A percentile compares a stretch with the other conserved stretches of the same genome.
Evolutionary conservation across 345 rosid genomes (phyloP).

Genomic region (Turritis glabra): DNA sequence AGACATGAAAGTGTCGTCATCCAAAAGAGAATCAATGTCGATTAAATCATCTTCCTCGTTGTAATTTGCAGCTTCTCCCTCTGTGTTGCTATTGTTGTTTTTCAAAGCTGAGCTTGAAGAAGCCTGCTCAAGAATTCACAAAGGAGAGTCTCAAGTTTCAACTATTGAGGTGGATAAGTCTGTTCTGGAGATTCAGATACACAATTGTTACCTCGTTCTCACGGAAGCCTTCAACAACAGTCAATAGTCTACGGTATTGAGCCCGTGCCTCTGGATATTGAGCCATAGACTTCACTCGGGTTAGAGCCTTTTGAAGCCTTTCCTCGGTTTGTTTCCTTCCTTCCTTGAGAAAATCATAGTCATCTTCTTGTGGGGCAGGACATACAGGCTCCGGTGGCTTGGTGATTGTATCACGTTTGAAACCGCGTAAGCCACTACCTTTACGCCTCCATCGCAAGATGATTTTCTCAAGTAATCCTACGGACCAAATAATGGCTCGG

Average conservation of each 20-base stretch:
- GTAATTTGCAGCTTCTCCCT: conserved; percentile 34
- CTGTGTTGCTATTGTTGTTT: conserved; percentile 35
- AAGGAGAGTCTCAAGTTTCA: conserved; percentile 7
- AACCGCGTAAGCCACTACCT: conserved; percentile 86
- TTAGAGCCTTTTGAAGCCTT: conserved; percentile 79
- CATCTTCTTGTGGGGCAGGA: conserved; percentile 51
- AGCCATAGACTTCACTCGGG: conserved; percentile 92
- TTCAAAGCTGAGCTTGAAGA: conserved; percentile 42
- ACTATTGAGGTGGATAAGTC: neutral
- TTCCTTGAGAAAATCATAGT: conserved; percentile 84
- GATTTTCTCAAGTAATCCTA: conserved; percentile 87
- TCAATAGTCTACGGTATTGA: conserved; percentile 80
- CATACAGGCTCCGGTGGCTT: conserved; percentile 44
- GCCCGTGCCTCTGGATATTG: conserved; percentile 84
- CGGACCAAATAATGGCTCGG: conserved; percentile 74
- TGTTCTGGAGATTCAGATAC: neutral
- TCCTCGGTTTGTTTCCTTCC: conserved; percentile 90
- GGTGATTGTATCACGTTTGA: conserved; percentile 54
- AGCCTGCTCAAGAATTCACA: conserved; percentile 25
- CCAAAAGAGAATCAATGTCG: conserved; percentile 67
- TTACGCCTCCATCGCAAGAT: conserved; percentile 92
- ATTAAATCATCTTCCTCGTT: conserved; percentile 50
- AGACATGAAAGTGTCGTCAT: conserved; percentile 76
- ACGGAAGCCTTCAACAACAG: conserved; percentile 64
- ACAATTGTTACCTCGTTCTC: conserved; percentile 57